Evolutionary conservation across 2,329 filamentous ascomycete species (phyloP), one percentile per base, ranked within the genome.

Genomic region (Neofusicoccum laricinum): DNA sequence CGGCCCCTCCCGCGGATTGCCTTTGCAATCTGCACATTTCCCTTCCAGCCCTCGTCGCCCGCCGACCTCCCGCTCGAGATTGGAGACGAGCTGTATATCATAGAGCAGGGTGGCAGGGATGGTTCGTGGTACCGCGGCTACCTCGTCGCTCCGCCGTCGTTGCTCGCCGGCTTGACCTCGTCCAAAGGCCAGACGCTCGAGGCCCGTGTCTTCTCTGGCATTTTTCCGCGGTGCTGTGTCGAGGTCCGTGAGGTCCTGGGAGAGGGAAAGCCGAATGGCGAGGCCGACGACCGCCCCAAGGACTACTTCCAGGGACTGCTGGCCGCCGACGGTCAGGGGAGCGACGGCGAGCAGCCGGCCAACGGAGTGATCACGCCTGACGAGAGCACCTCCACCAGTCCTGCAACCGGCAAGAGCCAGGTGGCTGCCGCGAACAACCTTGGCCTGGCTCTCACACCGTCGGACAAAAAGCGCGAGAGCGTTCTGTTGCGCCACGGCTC

Each of bases 81-180:
- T 68, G 95, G 95, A 76, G 95, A 99, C 85, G 95, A 99, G 80
- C 84, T 99, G 68, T 99, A 99, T 80, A 96, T 99, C 69, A 97
- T 99, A 75, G 94, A 98, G 79, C 92, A 98, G 79, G 96, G 94
- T 43, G 90, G 92, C 21, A 79, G 76, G 41, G 88, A 96, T 79
- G 91, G 90, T 72, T 87, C 92, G 76, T 99, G 95, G 96, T 90
- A 94, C 78, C 90, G 95, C 63, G 95, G 95, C 65, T 99, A 99
- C 78, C 85, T 99, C 66, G 90, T 99, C 69, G 93, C 95, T 68
- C 94, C 95, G 61, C 95, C 95, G 19, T 97, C 93, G 70, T 82
- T 99, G 75, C 86, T 99, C 65, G 92, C 95, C 17, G 95, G 94
- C 53, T 81, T 99, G 75, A 98, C 93, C 11, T 94, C 90, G 67